These are phyloP conservation scores for Beverwykella pulmonaria DNA, from an alignment of 495 filamentous ascomycete genomes.

Conservation along the genomic window DNA sequence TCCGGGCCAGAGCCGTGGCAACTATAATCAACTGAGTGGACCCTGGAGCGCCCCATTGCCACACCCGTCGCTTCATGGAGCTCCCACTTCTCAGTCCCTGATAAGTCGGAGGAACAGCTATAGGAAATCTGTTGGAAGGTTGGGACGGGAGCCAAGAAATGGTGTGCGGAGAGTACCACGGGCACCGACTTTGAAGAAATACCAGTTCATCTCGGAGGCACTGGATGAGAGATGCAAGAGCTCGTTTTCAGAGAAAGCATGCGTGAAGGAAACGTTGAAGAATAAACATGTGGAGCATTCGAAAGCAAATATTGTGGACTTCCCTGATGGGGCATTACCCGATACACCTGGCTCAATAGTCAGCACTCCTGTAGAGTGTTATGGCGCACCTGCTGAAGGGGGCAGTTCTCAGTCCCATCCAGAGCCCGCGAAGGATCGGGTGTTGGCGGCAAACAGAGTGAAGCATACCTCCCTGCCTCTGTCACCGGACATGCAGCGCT, in stretches of 20 bases:
- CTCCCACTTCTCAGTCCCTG: conserved; percentile 12
- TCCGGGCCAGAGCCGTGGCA: background rate
- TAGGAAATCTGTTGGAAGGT: conserved; percentile 8
- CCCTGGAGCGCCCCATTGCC: background rate
- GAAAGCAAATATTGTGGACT: conserved; percentile 26
- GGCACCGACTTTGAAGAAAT: background rate
- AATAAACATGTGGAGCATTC: conserved; percentile 8
- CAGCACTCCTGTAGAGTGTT: conserved; percentile 24
- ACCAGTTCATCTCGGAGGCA: background rate
- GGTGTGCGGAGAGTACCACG: conserved; percentile 14
- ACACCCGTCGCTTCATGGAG: background rate
- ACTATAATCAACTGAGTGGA: background rate
- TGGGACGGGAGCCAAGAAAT: conserved; percentile 17
- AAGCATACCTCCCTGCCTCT: conserved; percentile 6
- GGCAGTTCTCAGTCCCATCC: background rate
- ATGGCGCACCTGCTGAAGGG: conserved; percentile 1
- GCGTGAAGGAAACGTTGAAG: conserved; percentile 18
- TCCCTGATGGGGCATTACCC: conserved; percentile 16
- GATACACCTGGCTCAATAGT: conserved; percentile 22
- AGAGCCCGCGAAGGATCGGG: background rate
- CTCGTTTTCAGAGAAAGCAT: conserved; percentile 15
- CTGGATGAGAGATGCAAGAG: background rate
- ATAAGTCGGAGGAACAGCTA: conserved; percentile 20
- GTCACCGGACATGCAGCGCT: conserved; percentile 9
- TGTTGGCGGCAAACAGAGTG: conserved; percentile 6